Evolutionary conservation across 352 stramenopile species (phyloP).

Genomic region (Halophytophthora polymorphica): DNA sequence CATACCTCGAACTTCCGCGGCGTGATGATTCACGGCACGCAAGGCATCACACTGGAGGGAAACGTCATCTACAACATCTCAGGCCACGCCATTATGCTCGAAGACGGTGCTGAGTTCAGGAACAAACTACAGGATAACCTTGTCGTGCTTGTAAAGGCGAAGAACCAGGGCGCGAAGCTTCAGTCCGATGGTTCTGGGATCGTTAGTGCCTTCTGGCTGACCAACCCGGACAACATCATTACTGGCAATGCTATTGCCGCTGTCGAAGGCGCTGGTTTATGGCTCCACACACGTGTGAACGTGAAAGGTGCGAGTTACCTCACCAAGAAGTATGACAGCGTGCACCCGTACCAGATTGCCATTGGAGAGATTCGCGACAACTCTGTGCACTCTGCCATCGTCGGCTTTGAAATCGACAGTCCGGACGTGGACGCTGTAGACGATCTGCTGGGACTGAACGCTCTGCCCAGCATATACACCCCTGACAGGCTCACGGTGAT

Average conservation of each 20-base stretch:
- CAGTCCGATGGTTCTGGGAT: slow-evolving; percentile 21
- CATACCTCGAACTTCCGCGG: slow-evolving; percentile 42
- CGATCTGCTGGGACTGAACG: slow-evolving; percentile 24
- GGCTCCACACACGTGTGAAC: slow-evolving; percentile 35
- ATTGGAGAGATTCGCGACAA: slow-evolving; percentile 26
- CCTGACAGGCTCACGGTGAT: slow-evolving; percentile 27
- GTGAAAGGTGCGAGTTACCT: slow-evolving; percentile 28
- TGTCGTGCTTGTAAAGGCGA: slow-evolving; percentile 33
- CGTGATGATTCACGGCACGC: slow-evolving; percentile 45
- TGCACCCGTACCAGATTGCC: slow-evolving; percentile 26
- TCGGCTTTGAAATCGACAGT: slow-evolving; percentile 33
- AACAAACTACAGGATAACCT: slow-evolving; percentile 59
- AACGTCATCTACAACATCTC: slow-evolving; percentile 51
- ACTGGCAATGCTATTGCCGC: slow-evolving; percentile 37
- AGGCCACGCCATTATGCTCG: slow-evolving; percentile 49
- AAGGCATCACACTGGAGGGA: slow-evolving; percentile 32
- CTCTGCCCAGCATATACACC: slow-evolving; percentile 26
- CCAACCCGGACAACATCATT: slow-evolving; percentile 50
- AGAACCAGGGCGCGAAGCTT: slow-evolving; percentile 18
- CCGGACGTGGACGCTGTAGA: slow-evolving; percentile 26
- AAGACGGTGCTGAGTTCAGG: slow-evolving; percentile 56
- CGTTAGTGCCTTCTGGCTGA: slow-evolving; percentile 44
- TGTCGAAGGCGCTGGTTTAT: slow-evolving; percentile 44
- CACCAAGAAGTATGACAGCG: slow-evolving; percentile 21
- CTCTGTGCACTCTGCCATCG: slow-evolving; percentile 19